phyloP scores from a whole-genome alignment of 2,329 filamentous ascomycete genomes.

The Talaromyces funiculosus region DNA sequence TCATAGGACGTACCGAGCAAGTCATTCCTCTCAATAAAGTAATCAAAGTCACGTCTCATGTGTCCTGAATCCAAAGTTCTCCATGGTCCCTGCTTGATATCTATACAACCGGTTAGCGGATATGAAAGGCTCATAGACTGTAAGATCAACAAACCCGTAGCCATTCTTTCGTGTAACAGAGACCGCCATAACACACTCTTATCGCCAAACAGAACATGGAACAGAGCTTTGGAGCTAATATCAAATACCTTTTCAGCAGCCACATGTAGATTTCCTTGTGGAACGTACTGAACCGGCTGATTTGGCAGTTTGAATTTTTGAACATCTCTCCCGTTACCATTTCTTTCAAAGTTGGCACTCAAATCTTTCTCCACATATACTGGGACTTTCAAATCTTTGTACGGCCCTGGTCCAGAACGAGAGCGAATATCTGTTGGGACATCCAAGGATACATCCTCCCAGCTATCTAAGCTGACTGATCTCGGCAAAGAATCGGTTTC shows the following conservation, averaged over 20 bases:
- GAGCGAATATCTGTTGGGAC: constrained; percentile 56
- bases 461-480: constrained; percentile 77
- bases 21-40: constrained; percentile 64
- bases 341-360: constrained; percentile 41
- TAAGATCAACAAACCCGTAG: constrained; percentile 46
- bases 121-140: background rate
- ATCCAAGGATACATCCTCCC: constrained; percentile 70
- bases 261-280: constrained; percentile 69
- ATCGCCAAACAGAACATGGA: constrained; percentile 94
- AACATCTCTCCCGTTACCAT: constrained; percentile 40
- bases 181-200: constrained; percentile 92
- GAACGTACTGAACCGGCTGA: constrained; percentile 76
- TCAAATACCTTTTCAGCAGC: constrained; percentile 79
- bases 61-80: constrained; percentile 61
- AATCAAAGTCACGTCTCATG: constrained; percentile 73
- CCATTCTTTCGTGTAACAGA: constrained; percentile 76
- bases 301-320: constrained; percentile 76
- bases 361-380: constrained; percentile 60
- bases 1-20: constrained; percentile 51
- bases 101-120: constrained; percentile 26
- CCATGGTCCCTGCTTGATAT: constrained; percentile 86
- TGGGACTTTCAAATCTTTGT: constrained; percentile 50
- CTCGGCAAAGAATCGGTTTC: constrained; percentile 56
- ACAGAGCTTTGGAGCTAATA: constrained; percentile 87
- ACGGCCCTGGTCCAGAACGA: constrained; percentile 31